Evolutionary conservation across 2,329 filamentous ascomycete species (phyloP).

Genomic region (Colletotrichum sp.): DNA sequence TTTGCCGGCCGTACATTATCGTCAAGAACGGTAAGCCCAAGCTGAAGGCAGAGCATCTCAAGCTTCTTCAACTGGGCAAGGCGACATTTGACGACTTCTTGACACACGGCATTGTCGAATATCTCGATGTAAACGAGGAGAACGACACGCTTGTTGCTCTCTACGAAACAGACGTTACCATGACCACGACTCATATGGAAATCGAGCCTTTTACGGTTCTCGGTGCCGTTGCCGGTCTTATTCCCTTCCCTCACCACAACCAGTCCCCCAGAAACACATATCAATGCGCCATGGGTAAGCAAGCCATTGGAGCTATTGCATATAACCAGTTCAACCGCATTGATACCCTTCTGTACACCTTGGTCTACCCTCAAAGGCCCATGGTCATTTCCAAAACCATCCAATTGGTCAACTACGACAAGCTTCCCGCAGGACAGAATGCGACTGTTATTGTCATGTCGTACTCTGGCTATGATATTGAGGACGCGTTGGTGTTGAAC

Average conservation of each 20-base stretch:
- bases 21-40: slow-evolving; percentile 87
- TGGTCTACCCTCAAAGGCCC: slow-evolving; percentile 96
- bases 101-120: slow-evolving; percentile 88
- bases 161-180: slow-evolving; percentile 83
- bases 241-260: slow-evolving; percentile 98
- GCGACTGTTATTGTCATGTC: slow-evolving; percentile 99
- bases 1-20: slow-evolving; percentile 94
- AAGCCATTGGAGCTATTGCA: slow-evolving; percentile 97
- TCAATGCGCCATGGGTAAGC: slow-evolving; percentile 99
- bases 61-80: slow-evolving; percentile 80
- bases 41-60: slow-evolving; percentile 79
- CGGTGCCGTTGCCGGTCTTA: slow-evolving; percentile 92
- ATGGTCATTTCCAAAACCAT: slow-evolving; percentile 98
- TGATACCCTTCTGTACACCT: slow-evolving; percentile 92
- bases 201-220: slow-evolving; percentile 98
- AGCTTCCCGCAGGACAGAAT: slow-evolving; percentile 94
- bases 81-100: slow-evolving; percentile 95
- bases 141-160: slow-evolving; percentile 94
- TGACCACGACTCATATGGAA: slow-evolving; percentile 89
- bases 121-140: slow-evolving; percentile 97
- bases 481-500: slow-evolving; percentile 96
- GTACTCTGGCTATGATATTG: slow-evolving; percentile 98
- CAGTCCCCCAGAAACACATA: slow-evolving; percentile 99
- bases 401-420: slow-evolving; percentile 95
- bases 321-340: slow-evolving; percentile 98